Evolutionary conservation across 352 stramenopile genomes (phyloP).

Genomic region (Pythium brachiatum): DNA sequence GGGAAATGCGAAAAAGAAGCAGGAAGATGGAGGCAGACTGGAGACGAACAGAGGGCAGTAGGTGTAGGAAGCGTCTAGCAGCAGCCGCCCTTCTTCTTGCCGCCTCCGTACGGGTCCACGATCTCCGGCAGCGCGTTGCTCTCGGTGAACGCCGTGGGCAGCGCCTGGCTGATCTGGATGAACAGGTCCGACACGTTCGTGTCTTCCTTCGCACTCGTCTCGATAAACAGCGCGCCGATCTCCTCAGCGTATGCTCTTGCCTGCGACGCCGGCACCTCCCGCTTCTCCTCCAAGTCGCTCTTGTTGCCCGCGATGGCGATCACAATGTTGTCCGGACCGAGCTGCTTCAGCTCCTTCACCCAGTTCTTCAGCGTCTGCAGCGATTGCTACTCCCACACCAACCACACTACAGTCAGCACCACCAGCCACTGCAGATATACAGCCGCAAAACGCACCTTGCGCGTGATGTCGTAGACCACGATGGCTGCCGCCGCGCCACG

Average conservation of each 20-base stretch:
- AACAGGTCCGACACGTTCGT: conserved; percentile 94
- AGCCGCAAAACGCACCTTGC: conserved; percentile 52
- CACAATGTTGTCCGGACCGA: conserved; percentile 92
- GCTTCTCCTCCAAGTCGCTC: conserved; percentile 88
- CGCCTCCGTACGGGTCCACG: conserved; percentile 78
- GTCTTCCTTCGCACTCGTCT: conserved; percentile 94
- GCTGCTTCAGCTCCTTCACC: conserved; percentile 92
- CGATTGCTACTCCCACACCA: conserved; percentile 60
- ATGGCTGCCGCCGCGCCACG: conserved; percentile 95
- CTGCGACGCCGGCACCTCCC: conserved; percentile 85
- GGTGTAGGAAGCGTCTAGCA: conserved; percentile 70
- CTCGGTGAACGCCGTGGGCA: conserved; percentile 66
- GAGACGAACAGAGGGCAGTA: background rate
- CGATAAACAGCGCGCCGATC: conserved; percentile 91
- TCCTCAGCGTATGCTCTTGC: conserved; percentile 91
- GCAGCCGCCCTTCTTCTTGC: conserved; percentile 81
- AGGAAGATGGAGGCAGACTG: background rate
- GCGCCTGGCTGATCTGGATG: conserved; percentile 85
- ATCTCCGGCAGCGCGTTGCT: conserved; percentile 85
- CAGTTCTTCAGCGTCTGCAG: conserved; percentile 94
- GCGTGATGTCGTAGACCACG: conserved; percentile 98
- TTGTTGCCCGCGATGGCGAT: conserved; percentile 96
- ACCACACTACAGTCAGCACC: background rate
- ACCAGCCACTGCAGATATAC: conserved; percentile 1
- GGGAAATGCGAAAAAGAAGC: background rate